These are phyloP conservation scores for Orobanche coerulescens DNA, from an alignment of 257 asterid genomes.

Conservation along the genomic window DNA sequence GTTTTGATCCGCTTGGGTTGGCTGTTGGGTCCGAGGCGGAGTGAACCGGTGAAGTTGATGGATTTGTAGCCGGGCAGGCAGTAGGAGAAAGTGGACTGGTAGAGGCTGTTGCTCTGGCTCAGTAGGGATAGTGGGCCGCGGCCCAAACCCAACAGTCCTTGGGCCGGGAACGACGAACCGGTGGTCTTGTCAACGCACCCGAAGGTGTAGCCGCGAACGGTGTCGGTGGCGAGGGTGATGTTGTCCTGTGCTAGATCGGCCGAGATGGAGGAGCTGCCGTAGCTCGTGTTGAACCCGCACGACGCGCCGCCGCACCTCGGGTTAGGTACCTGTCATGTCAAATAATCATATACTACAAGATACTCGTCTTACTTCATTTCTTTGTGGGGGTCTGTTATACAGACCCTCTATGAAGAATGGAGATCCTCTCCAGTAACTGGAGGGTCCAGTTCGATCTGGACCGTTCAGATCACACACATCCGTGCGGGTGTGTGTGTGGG, in stretches of 20 bases:
- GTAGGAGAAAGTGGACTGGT: not conserved
- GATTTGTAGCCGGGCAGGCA: slow-evolving; percentile 1
- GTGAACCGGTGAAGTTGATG: not conserved
- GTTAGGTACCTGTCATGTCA: not conserved
- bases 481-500: too few relatives aligned
- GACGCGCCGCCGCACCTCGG: not conserved
- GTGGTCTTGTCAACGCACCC: not conserved
- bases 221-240: not conserved
- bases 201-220: not conserved
- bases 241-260: not conserved
- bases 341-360: too few relatives aligned
- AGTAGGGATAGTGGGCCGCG: not conserved
- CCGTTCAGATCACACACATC: too few relatives aligned
- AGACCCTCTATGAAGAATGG: too few relatives aligned
- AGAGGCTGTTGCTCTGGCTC: not conserved
- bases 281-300: not conserved
- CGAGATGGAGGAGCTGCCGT: not conserved
- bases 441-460: too few relatives aligned
- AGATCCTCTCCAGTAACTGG: too few relatives aligned
- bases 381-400: too few relatives aligned
- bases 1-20: not conserved
- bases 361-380: too few relatives aligned
- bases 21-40: not conserved
- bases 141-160: not conserved
- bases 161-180: not conserved